Percentiles rank a stretch among this genome's conserved stretches.
phyloP scores from a whole-genome alignment of 2,329 filamentous ascomycete genomes.

The Fusarium veterinarium region DNA sequence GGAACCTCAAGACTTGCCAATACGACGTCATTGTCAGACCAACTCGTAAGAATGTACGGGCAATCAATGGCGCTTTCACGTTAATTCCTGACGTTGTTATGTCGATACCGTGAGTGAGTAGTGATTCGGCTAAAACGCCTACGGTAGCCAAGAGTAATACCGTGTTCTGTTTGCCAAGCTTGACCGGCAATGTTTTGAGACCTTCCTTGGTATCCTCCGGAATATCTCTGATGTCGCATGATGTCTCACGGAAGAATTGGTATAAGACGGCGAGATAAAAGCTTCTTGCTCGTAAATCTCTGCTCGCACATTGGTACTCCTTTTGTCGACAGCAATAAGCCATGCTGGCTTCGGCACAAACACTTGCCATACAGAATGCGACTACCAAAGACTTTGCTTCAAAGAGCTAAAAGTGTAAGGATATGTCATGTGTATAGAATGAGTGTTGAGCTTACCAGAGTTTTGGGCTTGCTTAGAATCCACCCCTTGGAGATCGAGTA shows the following conservation, averaged over 20 bases:
- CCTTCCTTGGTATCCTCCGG: slow-evolving; percentile 17
- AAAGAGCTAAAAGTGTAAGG: neutral
- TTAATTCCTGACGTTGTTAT: neutral
- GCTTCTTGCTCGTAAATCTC: neutral
- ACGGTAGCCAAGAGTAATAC: neutral
- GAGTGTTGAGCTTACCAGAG: neutral
- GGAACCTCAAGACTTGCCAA: slow-evolving; percentile 17
- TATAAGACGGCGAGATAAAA: slow-evolving; percentile 20
- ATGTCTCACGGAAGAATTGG: slow-evolving; percentile 22
- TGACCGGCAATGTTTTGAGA: slow-evolving; percentile 10
- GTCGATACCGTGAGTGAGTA: slow-evolving; percentile 9
- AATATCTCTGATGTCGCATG: slow-evolving; percentile 20
- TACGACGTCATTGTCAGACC: slow-evolving; percentile 9
- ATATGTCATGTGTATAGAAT: neutral
- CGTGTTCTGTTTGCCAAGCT: slow-evolving; percentile 19
- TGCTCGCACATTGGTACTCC: neutral
- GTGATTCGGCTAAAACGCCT: neutral
- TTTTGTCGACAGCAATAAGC: slow-evolving; percentile 16
- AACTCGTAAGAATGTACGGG: neutral
- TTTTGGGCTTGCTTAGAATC: slow-evolving; percentile 15
- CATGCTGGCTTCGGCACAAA: slow-evolving; percentile 14
- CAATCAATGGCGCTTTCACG: neutral
- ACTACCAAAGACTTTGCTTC: slow-evolving; percentile 22
- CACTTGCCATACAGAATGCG: slow-evolving; percentile 19
- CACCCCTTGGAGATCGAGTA: slow-evolving; percentile 2